phyloP scores from a whole-genome alignment of 352 stramenopile genomes.

The Phytopythium vexans region DNA sequence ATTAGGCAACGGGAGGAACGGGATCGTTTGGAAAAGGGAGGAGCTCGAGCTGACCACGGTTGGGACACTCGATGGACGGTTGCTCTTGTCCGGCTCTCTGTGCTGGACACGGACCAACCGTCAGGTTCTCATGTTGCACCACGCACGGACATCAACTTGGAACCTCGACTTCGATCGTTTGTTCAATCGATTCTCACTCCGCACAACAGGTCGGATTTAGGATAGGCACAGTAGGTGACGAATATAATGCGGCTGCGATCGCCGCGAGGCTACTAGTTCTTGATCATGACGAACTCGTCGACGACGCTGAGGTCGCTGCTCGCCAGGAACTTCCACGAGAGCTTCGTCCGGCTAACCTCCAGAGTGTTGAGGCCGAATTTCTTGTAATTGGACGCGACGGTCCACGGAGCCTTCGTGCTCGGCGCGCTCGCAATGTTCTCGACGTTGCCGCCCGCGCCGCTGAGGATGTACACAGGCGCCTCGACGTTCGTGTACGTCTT shows the following conservation, averaged over 20 bases:
- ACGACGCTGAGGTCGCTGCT: slow-evolving; percentile 11
- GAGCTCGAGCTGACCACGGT: no score
- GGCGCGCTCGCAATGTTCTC: slow-evolving; percentile 21
- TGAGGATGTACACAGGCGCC: slow-evolving; percentile 58
- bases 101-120: no score
- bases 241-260: background rate
- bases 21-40: no score
- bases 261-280: slow-evolving; percentile 2
- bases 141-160: no score
- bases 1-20: no score
- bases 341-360: slow-evolving; percentile 13
- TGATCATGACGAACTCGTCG: slow-evolving; percentile 29
- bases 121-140: no score
- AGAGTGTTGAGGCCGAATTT: slow-evolving; percentile 37
- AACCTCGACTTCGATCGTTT: no score
- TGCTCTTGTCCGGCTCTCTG: no score
- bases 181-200: no score
- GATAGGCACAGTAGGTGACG: background rate
- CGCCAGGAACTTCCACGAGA: slow-evolving; percentile 27
- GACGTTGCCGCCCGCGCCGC: slow-evolving; percentile 49
- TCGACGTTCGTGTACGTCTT: slow-evolving; percentile 44
- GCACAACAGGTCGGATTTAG: no score
- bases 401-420: slow-evolving; percentile 22
- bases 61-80: no score
- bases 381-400: slow-evolving; percentile 27